Evolutionary conservation across 2,329 filamentous ascomycete species (phyloP).

Genomic region (Diaporthe helianthi): DNA sequence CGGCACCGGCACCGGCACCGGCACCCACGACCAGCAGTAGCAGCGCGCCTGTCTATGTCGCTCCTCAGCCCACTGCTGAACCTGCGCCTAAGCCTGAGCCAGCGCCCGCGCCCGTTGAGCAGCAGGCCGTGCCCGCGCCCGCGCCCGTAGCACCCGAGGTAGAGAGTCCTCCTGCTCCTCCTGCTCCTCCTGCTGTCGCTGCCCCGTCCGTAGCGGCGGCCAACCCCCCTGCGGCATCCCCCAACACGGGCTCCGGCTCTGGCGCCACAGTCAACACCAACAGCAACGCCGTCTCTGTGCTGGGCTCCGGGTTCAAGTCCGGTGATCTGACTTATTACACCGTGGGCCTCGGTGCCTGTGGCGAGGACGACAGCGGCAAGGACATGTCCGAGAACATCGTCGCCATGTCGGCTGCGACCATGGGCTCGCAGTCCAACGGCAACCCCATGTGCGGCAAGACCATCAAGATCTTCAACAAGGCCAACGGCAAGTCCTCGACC

Average conservation of each 20-base stretch:
- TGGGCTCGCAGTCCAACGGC: constrained; percentile 68
- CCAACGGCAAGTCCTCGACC: constrained; percentile 41
- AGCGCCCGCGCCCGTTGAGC: constrained; percentile 9
- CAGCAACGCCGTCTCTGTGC: constrained; percentile 38
- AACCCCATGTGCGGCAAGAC: constrained; percentile 76
- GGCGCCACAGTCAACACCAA: constrained; percentile 37
- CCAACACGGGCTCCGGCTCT: constrained; percentile 38
- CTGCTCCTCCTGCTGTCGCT: background rate
- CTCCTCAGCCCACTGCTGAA: constrained; percentile 39
- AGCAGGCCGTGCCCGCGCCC: too few species aligned
- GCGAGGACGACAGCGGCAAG: constrained; percentile 63
- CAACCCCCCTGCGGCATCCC: constrained; percentile 39
- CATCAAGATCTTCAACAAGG: constrained; percentile 29
- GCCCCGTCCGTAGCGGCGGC: constrained; percentile 41
- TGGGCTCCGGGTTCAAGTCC: constrained; percentile 46
- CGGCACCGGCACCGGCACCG: constrained; percentile 37
- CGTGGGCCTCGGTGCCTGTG: constrained; percentile 74
- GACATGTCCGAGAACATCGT: constrained; percentile 67
- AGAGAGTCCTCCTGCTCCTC: constrained; percentile 30
- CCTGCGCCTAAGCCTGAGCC: constrained; percentile 36
- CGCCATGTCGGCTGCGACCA: constrained; percentile 70
- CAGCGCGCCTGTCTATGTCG: constrained; percentile 37
- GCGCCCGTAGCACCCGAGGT: constrained; percentile 17
- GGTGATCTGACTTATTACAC: constrained; percentile 81
- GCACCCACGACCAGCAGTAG: constrained; percentile 40